Conservation (phyloP, 495 filamentous ascomycete species). For the Jackrogersella minutella region DNA sequence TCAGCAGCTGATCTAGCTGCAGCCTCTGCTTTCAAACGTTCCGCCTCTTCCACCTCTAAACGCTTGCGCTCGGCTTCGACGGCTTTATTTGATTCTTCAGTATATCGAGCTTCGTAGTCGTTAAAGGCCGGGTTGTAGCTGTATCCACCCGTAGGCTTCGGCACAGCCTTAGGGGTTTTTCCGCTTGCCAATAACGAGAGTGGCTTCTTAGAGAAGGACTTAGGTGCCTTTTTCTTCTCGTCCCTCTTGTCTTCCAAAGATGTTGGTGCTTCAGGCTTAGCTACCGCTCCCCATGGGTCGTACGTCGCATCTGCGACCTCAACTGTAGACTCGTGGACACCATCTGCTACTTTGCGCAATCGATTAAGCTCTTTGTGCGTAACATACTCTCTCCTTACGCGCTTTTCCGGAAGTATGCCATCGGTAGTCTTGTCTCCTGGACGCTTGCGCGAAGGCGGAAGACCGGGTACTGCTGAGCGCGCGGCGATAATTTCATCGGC, state of each 20-base stretch:
- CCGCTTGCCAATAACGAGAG: conserved; percentile 81
- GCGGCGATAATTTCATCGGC: conserved; percentile 88
- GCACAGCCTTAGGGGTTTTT: conserved; percentile 78
- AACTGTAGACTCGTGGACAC: conserved; percentile 64
- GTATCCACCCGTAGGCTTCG: conserved; percentile 77
- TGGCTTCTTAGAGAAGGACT: conserved; percentile 77
- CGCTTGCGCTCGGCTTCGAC: conserved; percentile 83
- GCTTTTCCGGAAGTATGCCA: conserved; percentile 79
- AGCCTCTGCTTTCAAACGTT: conserved; percentile 61
- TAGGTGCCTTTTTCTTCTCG: conserved; percentile 71
- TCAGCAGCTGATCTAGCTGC: conserved; percentile 64
- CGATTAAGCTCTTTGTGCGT: conserved; percentile 80
- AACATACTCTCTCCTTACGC: conserved; percentile 75
- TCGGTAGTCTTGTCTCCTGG: conserved; percentile 61
- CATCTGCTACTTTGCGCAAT: conserved; percentile 79
- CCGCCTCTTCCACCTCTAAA: conserved; percentile 69
- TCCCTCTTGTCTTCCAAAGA: conserved; percentile 37
- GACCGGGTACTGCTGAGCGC: conserved; percentile 77
- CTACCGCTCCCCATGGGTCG: conserved; percentile 75
- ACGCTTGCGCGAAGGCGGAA: conserved; percentile 79
- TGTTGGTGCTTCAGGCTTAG: conserved; percentile 53
- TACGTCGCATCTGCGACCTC: conserved; percentile 64
- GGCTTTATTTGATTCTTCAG: conserved; percentile 76
- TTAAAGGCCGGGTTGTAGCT: conserved; percentile 91
- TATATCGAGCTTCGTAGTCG: conserved; percentile 80